Conservation (phyloP, 768 basidiomycete species). For the Sistotremastrum suecicum region DNA sequence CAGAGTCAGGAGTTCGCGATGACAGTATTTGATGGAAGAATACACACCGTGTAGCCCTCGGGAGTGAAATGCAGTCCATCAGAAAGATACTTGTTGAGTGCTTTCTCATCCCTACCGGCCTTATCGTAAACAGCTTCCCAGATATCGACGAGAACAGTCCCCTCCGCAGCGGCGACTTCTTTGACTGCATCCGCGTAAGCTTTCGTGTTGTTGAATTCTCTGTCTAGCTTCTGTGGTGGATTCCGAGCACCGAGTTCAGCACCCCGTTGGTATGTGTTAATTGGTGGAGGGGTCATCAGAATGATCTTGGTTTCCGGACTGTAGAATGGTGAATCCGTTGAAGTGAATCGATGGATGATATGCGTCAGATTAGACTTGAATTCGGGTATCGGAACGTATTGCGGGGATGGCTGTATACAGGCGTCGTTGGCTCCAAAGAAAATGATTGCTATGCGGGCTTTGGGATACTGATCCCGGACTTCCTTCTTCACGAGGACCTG, state of each 20-base stretch:
- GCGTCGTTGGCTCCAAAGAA: constrained; percentile 93
- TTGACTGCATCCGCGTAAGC: constrained; percentile 59
- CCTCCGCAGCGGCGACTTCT: constrained; percentile 39
- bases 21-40: not conserved
- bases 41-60: constrained; percentile 58
- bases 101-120: constrained; percentile 44
- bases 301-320: constrained; percentile 64
- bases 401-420: constrained; percentile 42
- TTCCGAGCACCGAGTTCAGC: constrained; percentile 35
- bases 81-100: constrained; percentile 34
- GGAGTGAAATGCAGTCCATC: constrained; percentile 76
- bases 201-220: constrained; percentile 46
- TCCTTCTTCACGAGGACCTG: constrained; percentile 46
- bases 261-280: constrained; percentile 46
- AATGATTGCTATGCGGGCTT: constrained; percentile 60
- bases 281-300: constrained; percentile 76
- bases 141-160: constrained; percentile 54
- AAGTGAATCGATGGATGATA: constrained; percentile 49
- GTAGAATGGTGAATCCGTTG: constrained; percentile 47
- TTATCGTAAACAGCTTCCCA: constrained; percentile 66
- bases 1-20: not conserved
- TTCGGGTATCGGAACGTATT: constrained; percentile 60
- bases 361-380: constrained; percentile 51
- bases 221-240: constrained; percentile 40
- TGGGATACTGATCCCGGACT: constrained; percentile 34